Evolutionary conservation across 208 protist species (phyloP).

Genomic region (Balamuthia mandrillaris): DNA sequence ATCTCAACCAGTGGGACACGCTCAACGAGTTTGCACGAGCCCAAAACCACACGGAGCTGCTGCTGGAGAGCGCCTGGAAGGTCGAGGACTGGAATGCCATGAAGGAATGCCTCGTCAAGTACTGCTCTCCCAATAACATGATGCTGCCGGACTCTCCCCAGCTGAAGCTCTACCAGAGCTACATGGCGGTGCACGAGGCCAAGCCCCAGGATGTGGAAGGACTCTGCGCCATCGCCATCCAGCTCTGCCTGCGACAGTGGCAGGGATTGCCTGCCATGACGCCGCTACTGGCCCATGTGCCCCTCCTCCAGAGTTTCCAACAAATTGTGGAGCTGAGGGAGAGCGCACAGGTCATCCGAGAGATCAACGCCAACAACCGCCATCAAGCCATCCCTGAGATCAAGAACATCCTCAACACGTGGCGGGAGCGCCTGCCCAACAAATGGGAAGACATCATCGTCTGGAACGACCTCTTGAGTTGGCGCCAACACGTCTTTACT

Average conservation of each 20-base stretch:
- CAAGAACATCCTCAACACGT: slow-evolving; percentile 52
- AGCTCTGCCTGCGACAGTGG: slow-evolving; percentile 46
- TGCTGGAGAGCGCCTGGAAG: slow-evolving; percentile 28
- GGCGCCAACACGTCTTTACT: slow-evolving; percentile 65
- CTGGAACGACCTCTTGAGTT: slow-evolving; percentile 61
- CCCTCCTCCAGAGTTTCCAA: slow-evolving; percentile 56
- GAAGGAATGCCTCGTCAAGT: background rate
- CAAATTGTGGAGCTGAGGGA: slow-evolving; percentile 60
- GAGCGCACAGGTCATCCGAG: slow-evolving; percentile 46
- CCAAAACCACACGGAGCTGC: background rate
- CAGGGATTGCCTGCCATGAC: slow-evolving; percentile 27
- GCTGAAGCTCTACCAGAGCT: slow-evolving; percentile 50
- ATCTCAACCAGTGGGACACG: background rate
- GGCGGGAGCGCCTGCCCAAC: slow-evolving; percentile 61
- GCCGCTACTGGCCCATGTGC: slow-evolving; percentile 32
- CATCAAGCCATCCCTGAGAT: slow-evolving; percentile 46
- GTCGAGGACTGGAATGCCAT: slow-evolving; percentile 15
- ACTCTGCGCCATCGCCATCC: slow-evolving; percentile 33
- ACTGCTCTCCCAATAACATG: background rate
- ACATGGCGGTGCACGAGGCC: slow-evolving; percentile 51
- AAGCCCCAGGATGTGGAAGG: slow-evolving; percentile 43
- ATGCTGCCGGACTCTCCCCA: background rate
- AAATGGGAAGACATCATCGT: slow-evolving; percentile 57
- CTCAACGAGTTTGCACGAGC: slow-evolving; percentile 3
- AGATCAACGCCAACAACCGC: slow-evolving; percentile 38